Conservation (phyloP, 116 monocot genomes). For the Trichopus zeylanicus region DNA sequence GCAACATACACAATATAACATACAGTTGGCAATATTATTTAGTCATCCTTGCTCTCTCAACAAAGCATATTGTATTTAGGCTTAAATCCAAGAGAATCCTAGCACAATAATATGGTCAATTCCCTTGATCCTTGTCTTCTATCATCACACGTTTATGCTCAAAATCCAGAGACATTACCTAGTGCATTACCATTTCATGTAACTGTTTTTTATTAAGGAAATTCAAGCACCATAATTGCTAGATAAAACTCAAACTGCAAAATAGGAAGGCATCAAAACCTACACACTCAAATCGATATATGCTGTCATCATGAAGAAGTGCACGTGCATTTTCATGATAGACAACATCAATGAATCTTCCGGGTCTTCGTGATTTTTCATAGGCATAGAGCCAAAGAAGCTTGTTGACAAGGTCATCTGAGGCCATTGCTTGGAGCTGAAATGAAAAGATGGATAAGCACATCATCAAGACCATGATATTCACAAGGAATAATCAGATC, state of each 20-base stretch:
- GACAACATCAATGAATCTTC: conserved; percentile 49
- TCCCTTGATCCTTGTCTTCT: no score
- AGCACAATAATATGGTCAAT: no score
- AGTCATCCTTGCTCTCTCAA: no score
- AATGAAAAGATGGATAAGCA: conserved; percentile 9
- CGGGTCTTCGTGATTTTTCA: conserved; percentile 62
- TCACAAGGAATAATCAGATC: neutral
- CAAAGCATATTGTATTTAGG: no score
- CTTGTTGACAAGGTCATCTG: conserved; percentile 77
- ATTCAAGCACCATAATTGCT: neutral
- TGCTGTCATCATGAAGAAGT: conserved; percentile 71
- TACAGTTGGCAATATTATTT: no score
- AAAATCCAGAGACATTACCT: no score
- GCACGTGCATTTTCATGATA: conserved; percentile 91
- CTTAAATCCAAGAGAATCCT: no score
- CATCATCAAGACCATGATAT: neutral
- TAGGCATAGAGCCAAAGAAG: conserved; percentile 77
- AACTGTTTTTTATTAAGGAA: no score
- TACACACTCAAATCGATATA: conserved; percentile 84
- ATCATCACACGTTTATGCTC: no score
- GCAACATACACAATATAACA: no score
- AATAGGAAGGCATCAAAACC: conserved; percentile 22
- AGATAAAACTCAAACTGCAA: neutral
- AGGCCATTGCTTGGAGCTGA: conserved; percentile 77
- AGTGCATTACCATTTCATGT: no score